Percentiles rank a stretch among this genome's conserved stretches.
Evolutionary conservation across 1,284 basidiomycete genomes (phyloP).

Genomic region (Ustilago sp.): DNA sequence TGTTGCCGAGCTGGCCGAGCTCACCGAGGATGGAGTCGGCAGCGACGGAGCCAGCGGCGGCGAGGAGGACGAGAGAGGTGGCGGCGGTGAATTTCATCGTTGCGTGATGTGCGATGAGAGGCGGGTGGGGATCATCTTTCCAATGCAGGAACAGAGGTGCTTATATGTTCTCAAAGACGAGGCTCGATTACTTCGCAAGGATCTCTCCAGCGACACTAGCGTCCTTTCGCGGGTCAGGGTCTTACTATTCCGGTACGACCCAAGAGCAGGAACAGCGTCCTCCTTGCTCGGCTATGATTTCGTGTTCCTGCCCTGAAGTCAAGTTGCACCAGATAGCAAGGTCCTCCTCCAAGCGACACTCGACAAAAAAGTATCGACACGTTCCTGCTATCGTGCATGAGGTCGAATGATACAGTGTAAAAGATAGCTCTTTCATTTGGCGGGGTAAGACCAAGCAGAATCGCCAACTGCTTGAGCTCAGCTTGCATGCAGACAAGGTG

Average conservation of each 20-base stretch:
- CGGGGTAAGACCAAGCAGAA: slow-evolving; percentile 1
- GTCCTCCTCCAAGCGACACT: not conserved
- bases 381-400: slow-evolving; percentile 36
- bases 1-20: slow-evolving; percentile 35
- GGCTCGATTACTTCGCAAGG: not conserved
- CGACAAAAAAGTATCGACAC: slow-evolving; percentile 13
- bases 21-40: slow-evolving; percentile 54
- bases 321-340: not conserved
- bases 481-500: not conserved
- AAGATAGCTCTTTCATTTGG: too few relatives aligned
- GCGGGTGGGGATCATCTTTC: slow-evolving; percentile 3
- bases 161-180: slow-evolving; percentile 3
- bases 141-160: slow-evolving; percentile 2
- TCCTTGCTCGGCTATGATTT: slow-evolving; percentile 15
- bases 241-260: not conserved
- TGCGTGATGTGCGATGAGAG: not conserved
- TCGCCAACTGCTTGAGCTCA: not conserved
- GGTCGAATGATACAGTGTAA: not conserved
- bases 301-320: slow-evolving; percentile 7
- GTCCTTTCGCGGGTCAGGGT: not conserved
- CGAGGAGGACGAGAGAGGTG: slow-evolving; percentile 35
- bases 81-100: slow-evolving; percentile 37
- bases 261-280: not conserved
- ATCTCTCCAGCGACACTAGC: not conserved
- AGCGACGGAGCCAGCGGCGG: slow-evolving; percentile 40